These are phyloP conservation scores for Colletotrichum tropicale DNA, from an alignment of 2,329 filamentous ascomycete species.

Conservation along the genomic window DNA sequence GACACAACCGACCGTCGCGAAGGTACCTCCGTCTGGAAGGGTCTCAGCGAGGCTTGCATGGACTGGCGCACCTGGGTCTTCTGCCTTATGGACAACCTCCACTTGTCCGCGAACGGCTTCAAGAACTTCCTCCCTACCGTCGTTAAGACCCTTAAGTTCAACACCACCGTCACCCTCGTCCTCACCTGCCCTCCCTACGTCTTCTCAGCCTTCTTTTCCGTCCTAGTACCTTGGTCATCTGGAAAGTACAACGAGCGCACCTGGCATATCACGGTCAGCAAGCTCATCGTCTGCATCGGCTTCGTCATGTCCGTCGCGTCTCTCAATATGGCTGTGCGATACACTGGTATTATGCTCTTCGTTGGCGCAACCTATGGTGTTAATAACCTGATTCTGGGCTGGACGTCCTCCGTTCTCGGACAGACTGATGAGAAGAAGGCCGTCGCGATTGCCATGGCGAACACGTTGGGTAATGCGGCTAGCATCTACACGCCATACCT, in stretches of 20 bases:
- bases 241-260: conserved; percentile 52
- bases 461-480: conserved; percentile 17
- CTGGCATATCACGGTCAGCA: conserved; percentile 51
- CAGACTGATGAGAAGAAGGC: conserved; percentile 54
- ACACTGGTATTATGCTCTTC: conserved; percentile 39
- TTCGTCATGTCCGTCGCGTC: conserved; percentile 27
- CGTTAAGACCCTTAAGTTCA: conserved; percentile 47
- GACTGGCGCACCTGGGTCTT: conserved; percentile 56
- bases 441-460: conserved; percentile 37
- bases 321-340: conserved; percentile 17
- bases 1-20: conserved; percentile 37
- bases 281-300: conserved; percentile 40
- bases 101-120: conserved; percentile 52
- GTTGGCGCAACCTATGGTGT: conserved; percentile 35
- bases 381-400: conserved; percentile 49
- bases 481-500: conserved; percentile 25
- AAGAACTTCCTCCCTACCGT: conserved; percentile 39
- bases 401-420: conserved; percentile 42
- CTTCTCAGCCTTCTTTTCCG: conserved; percentile 41
- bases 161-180: conserved; percentile 47
- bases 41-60: conserved; percentile 45
- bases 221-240: conserved; percentile 43
- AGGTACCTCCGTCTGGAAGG: conserved; percentile 42
- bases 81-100: conserved; percentile 55
- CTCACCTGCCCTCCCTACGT: conserved; percentile 52